Evolutionary conservation across 352 stramenopile genomes (phyloP), one percentile per base, ranked within the genome.

Genomic region (Phytophthora chlamydospora): DNA sequence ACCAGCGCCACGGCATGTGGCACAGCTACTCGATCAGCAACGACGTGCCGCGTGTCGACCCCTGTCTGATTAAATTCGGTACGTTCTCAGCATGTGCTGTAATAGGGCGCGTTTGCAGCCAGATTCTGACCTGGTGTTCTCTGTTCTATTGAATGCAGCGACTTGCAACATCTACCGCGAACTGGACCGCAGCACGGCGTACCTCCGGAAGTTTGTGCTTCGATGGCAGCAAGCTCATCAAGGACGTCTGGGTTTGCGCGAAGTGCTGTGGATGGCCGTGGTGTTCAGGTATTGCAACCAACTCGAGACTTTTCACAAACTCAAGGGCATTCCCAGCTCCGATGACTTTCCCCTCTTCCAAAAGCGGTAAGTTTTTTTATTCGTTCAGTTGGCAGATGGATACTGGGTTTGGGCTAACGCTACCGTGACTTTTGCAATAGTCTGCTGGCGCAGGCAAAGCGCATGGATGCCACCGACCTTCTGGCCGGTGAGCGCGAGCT

Each of bases 121-220:
- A 24, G 38, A 58, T 61, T 39, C 40, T 55, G n/a, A 60, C 6
- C 16, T 52, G 10, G 53, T 53, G 12, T 32, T 38, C 46, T 57
- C 17, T 43, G 12, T 17, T 2, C 19, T 64, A 11, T 39, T 24
- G 3, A 45, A 35, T 48, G 17, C 19, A 93, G 84, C 81, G 62
- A 90, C 79, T 3, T 91, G 85, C 66, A 94, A 94, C 65, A 88
- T 91, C 21, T 94, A 94, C 66, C 85, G 85, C 14, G 83, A 92
- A 58, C 68, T 94, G 13, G 85, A 94, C 58, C 83, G 85, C 43
- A 92, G 81, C 53, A 92, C 85, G 13, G 81, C 85, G 13, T 94
- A 90, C 61, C 58, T 94, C 31, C 83, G 85, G 19, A 94, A 94
- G 73, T 76, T 88, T 56, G 83, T 88, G 35, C 56, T 94, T 45